Evolutionary conservation across 192 early-diverging fungal genomes (phyloP).

Genomic region (Coemansia sp.): DNA sequence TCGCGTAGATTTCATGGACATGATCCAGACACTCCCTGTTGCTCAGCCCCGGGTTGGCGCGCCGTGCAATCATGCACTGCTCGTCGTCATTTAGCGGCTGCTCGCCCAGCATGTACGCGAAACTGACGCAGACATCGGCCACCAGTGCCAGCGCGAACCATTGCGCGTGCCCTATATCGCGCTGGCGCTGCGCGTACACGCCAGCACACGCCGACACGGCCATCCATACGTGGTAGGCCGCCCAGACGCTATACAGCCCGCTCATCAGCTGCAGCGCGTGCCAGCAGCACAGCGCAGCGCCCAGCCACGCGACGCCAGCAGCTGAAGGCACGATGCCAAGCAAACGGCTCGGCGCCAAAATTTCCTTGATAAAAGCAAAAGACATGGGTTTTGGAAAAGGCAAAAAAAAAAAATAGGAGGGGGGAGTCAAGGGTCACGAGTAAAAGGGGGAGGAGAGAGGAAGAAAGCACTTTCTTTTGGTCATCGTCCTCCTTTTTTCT

Average conservation of each 20-base stretch:
- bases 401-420: neutral
- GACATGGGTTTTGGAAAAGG: neutral
- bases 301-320: slow-evolving; percentile 12
- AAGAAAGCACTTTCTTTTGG: no score
- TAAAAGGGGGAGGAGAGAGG: no score
- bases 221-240: slow-evolving; percentile 40
- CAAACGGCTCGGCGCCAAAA: slow-evolving; percentile 4
- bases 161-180: slow-evolving; percentile 34
- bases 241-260: slow-evolving; percentile 27
- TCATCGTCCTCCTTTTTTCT: no score
- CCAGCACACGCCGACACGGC: slow-evolving; percentile 35
- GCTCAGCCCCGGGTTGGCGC: slow-evolving; percentile 27
- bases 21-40: slow-evolving; percentile 35
- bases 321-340: slow-evolving; percentile 22
- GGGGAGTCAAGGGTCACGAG: neutral
- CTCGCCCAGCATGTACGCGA: slow-evolving; percentile 10
- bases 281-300: slow-evolving; percentile 12
- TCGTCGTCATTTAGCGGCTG: slow-evolving; percentile 30
- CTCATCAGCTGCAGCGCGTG: slow-evolving; percentile 13
- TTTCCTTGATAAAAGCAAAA: no score
- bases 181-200: slow-evolving; percentile 37
- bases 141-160: slow-evolving; percentile 44
- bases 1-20: slow-evolving; percentile 45
- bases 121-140: slow-evolving; percentile 21
- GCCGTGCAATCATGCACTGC: slow-evolving; percentile 35